Evolutionary conservation across 768 basidiomycete genomes (phyloP).

Genomic region (Pulveroboletus sp.): DNA sequence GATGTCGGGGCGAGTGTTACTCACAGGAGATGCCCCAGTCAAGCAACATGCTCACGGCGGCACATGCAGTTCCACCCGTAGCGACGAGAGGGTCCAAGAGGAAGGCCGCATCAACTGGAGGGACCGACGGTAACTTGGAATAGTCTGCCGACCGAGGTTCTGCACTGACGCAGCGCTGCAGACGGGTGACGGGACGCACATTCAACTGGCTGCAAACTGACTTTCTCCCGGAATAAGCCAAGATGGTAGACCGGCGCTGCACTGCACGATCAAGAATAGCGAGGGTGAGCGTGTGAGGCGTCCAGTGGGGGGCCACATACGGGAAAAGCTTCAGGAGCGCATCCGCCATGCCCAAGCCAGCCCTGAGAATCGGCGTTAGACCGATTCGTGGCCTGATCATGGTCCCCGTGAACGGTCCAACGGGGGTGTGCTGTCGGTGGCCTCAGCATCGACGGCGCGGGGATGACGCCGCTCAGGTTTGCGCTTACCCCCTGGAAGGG

Average conservation of each 20-base stretch:
- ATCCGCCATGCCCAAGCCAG: slow-evolving; percentile 91
- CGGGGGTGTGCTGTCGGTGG: slow-evolving; percentile 60
- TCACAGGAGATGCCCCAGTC: slow-evolving; percentile 78
- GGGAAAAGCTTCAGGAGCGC: slow-evolving; percentile 83
- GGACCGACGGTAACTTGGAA: slow-evolving; percentile 76
- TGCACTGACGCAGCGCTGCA: neutral
- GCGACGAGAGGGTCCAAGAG: slow-evolving; percentile 91
- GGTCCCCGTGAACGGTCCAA: slow-evolving; percentile 74
- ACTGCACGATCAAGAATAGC: slow-evolving; percentile 32
- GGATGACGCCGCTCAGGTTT: neutral
- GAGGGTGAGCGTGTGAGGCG: neutral
- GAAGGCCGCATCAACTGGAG: slow-evolving; percentile 79
- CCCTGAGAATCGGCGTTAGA: slow-evolving; percentile 86
- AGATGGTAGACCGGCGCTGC: slow-evolving; percentile 84
- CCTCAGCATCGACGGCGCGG: neutral
- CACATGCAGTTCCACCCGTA: slow-evolving; percentile 87
- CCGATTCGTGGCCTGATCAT: slow-evolving; percentile 74
- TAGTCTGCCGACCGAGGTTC: slow-evolving; percentile 52
- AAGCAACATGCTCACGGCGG: slow-evolving; percentile 79
- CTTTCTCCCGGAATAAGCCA: slow-evolving; percentile 84
- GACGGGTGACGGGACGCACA: slow-evolving; percentile 41
- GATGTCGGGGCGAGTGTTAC: slow-evolving; percentile 12
- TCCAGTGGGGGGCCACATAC: slow-evolving; percentile 37
- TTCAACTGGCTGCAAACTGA: slow-evolving; percentile 86
- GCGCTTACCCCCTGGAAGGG: slow-evolving; percentile 58